These are phyloP conservation scores for Remersonia thermophila DNA, from an alignment of 2,329 filamentous ascomycete species.

Conservation along the genomic window DNA sequence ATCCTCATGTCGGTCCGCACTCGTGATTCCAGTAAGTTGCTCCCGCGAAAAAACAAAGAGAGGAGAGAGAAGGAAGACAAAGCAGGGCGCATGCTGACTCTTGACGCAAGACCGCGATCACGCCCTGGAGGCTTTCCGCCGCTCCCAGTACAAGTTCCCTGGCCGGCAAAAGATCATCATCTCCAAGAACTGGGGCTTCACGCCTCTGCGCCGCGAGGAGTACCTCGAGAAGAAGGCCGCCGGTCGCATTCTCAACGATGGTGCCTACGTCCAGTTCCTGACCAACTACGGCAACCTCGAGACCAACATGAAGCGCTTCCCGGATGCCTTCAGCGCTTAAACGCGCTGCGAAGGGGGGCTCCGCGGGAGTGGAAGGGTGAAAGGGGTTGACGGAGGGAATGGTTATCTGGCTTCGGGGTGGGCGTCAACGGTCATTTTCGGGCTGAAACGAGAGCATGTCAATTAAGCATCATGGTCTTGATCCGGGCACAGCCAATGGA, in stretches of 20 bases:
- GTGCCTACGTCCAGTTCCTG: conserved; percentile 99
- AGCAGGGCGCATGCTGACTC: conserved; percentile 17
- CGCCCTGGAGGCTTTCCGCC: conserved; percentile 96
- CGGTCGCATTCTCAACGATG: conserved; percentile 89
- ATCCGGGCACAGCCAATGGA: conserved; percentile 19
- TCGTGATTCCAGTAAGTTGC: conserved; percentile 72
- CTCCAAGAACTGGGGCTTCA: conserved; percentile 99
- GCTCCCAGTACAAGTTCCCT: conserved; percentile 99
- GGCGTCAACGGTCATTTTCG: conserved; percentile 20
- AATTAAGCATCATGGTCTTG: conserved; percentile 19
- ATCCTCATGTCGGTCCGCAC: conserved; percentile 96
- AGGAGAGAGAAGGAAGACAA: too few species aligned
- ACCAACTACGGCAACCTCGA: conserved; percentile 78
- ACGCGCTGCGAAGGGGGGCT: conserved; percentile 32
- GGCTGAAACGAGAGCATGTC: conserved; percentile 19
- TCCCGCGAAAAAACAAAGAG: too few species aligned
- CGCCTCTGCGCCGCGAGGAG: conserved; percentile 91
- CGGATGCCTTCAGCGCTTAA: conserved; percentile 64
- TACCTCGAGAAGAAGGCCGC: conserved; percentile 92
- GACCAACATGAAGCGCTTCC: conserved; percentile 89
- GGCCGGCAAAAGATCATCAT: conserved; percentile 99
- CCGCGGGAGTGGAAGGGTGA: too few species aligned
- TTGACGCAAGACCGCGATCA: conserved; percentile 58
- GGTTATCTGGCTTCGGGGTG: conserved; percentile 20
- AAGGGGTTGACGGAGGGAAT: conserved; percentile 9